These are phyloP conservation scores for Candida nemodendra DNA, from an alignment of 805 yeast genomes.

Conservation along the genomic window DNA sequence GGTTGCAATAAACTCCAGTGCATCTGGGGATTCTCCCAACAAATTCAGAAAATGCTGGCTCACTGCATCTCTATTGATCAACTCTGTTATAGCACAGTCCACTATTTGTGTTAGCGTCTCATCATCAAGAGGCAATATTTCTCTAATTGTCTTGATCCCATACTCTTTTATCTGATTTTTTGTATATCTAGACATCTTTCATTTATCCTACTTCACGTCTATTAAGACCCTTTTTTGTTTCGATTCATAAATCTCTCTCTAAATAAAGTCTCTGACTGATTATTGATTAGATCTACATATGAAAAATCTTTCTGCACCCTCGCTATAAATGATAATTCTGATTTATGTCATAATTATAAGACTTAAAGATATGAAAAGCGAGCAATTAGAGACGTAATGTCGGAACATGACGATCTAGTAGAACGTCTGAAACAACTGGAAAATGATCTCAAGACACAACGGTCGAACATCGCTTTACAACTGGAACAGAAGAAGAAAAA, in stretches of 20 bases:
- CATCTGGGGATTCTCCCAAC: conserved; percentile 56
- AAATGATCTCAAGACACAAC: conserved; percentile 18
- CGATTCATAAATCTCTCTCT: too few species aligned
- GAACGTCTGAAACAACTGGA: conserved; percentile 21
- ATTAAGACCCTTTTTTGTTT: too few species aligned
- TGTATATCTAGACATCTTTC: conserved; percentile 19
- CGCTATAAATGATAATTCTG: too few species aligned
- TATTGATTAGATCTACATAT: too few species aligned
- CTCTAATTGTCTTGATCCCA: conserved; percentile 21
- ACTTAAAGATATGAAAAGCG: too few species aligned
- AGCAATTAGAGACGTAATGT: too few species aligned
- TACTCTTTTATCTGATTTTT: conserved; percentile 25
- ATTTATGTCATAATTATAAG: too few species aligned
- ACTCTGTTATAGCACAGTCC: conserved; percentile 44
- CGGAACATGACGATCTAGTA: conserved; percentile 19
- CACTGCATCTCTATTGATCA: conserved; percentile 47
- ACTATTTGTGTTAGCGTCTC: conserved; percentile 56
- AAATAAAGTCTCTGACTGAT: too few species aligned
- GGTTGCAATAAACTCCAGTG: conserved; percentile 45
- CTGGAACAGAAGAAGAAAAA: conserved; percentile 15
- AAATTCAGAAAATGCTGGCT: conserved; percentile 53
- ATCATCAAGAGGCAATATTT: conserved; percentile 56
- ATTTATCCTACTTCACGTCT: too few species aligned
- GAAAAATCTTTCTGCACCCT: too few species aligned
- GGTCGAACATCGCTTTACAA: conserved; percentile 14